Evolutionary conservation across 768 basidiomycete genomes (phyloP), one percentile per base, ranked within the genome.

Genomic region (Mycena polygramma): DNA sequence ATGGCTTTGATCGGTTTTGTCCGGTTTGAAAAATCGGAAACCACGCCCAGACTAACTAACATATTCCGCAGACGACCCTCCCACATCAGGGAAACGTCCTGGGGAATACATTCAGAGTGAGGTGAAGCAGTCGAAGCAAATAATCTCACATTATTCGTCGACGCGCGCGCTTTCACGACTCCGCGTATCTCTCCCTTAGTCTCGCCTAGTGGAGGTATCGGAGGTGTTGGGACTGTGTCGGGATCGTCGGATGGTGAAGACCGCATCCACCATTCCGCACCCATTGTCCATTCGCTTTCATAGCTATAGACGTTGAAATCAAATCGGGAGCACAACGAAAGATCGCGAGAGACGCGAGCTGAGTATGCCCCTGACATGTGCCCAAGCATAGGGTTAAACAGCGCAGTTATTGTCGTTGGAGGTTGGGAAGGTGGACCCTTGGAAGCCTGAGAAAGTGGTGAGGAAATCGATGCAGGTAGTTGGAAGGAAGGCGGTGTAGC

Each of bases 291-390:
- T 79, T 98, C 97, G 79, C 95, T 96, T 74, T 97, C 95, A 79
- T 96, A 98, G 80, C 94, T 96, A 78, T 98, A 98, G 35, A 97
- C 89, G 76, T 99, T 99, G 82, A 98, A 96, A 78, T 98, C 96
- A 77, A 97, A 99, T 24, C 95, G 90, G 0, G 95, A 93, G 58
- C 94, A 94, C 22, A 99, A 79, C 0, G 95, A 90, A 49, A 98
- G 88, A 78, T 97, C 94, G 15, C 88, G 88, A 7, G 94, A 94
- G 11, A 95, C 91, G 61, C 92, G 93, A 3, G 97, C 95, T 0
- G 95, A 92, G 78, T 98, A 98, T 45, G 97, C 95, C 9, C 93
- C 87, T 2, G 95, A 95, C 55, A 98, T 85, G 77, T 98, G 96
- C 0, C 97, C 97, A 68, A 98, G 89, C 88, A 99, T 95, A 0